Evolutionary conservation across 345 rosid species (phyloP).

Genomic region (Eucalyptus regnans): DNA sequence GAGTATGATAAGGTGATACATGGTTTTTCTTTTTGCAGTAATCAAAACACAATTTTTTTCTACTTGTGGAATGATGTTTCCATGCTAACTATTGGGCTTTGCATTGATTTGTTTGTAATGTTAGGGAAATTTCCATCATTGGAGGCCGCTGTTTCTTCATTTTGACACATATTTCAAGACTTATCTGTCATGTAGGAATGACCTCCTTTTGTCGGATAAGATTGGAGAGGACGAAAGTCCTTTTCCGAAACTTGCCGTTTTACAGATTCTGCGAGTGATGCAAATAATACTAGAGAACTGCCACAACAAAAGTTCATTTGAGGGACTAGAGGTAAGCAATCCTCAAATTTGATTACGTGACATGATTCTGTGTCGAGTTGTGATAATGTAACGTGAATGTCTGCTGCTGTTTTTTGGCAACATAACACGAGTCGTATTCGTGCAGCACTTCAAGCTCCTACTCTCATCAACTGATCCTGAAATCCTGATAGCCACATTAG

Average conservation of each 20-base stretch:
- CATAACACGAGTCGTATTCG: neutral
- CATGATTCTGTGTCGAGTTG: neutral
- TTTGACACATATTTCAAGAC: constrained; percentile 90
- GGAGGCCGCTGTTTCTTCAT: constrained; percentile 92
- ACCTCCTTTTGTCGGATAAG: constrained; percentile 66
- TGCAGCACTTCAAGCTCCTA: constrained; percentile 88
- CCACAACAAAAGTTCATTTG: constrained; percentile 85
- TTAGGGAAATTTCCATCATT: constrained; percentile 94
- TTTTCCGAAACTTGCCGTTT: constrained; percentile 75
- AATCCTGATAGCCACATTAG: constrained; percentile 75
- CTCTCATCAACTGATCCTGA: constrained; percentile 96
- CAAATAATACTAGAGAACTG: constrained; percentile 83
- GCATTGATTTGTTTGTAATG: constrained; percentile 3
- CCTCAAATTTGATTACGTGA: neutral
- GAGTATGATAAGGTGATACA: constrained; percentile 68
- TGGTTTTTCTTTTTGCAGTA: neutral
- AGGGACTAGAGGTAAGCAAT: constrained; percentile 75
- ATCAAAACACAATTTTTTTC: neutral
- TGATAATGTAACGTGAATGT: neutral
- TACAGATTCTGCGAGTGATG: constrained; percentile 86
- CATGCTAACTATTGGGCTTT: neutral
- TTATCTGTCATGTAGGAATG: constrained; percentile 69
- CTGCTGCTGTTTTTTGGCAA: neutral
- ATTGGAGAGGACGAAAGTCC: constrained; percentile 54
- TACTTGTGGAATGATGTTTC: neutral